Percentiles rank a stretch among this genome's conserved stretches.
Conservation (phyloP, 2,329 filamentous ascomycete genomes). For the Colletotrichum magnum region DNA sequence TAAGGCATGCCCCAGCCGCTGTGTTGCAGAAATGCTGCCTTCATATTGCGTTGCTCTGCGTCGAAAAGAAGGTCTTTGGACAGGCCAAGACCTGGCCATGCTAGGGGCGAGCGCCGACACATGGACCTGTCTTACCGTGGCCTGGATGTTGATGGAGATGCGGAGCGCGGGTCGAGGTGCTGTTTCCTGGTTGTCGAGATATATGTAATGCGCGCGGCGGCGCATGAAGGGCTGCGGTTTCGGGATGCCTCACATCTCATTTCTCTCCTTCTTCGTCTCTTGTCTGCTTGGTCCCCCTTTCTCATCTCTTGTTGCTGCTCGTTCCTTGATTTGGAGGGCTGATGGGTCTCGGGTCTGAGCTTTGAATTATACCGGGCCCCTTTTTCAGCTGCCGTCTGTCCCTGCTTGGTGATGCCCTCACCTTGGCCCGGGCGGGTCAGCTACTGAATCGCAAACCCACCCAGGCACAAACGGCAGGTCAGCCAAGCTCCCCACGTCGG, state of each 20-base stretch:
- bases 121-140: conserved; percentile 29
- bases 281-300: conserved; percentile 1
- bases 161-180: conserved; percentile 4
- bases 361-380: background rate
- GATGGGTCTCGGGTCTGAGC: background rate
- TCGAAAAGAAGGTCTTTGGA: conserved; percentile 5
- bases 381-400: conserved; percentile 3
- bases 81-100: conserved; percentile 5
- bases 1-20: conserved; percentile 37
- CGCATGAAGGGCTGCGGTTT: background rate
- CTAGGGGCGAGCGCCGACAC: conserved; percentile 26
- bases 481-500: conserved; percentile 36
- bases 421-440: conserved; percentile 33
- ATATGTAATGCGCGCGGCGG: conserved; percentile 12
- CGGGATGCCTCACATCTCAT: conserved; percentile 10
- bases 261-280: conserved; percentile 1
- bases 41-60: conserved; percentile 37
- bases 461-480: conserved; percentile 23
- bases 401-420: conserved; percentile 34
- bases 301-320: background rate
- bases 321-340: background rate
- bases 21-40: conserved; percentile 35
- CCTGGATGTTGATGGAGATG: conserved; percentile 12
- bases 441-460: conserved; percentile 39
- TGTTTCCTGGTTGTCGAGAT: background rate